Evolutionary conservation across 2,329 filamentous ascomycete species (phyloP), one percentile per base, ranked within the genome.

Genomic region (Nemania diffusa): DNA sequence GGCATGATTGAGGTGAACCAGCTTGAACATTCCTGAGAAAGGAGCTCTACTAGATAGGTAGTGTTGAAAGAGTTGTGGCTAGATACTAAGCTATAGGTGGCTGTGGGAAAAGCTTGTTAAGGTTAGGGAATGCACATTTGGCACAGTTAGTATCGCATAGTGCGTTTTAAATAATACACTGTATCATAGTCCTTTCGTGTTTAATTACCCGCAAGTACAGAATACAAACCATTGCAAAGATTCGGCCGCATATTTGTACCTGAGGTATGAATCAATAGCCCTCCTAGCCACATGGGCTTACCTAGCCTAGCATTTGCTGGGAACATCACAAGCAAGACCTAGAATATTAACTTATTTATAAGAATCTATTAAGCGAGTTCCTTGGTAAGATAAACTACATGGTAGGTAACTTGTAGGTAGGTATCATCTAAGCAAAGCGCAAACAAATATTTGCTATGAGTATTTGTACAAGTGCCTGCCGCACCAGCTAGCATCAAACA

Each of bases 391-490:
- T 62, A 48, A 32, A n/a, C n/a, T n/a, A n/a, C n/a, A 27, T 22
- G 24, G 40, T 55, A 56, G 26, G 20, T 46, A 58, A 3, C 29
- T 34, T 15, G 22, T 46, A 57, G 52, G 44, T 52, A 60, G 65
- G 55, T 64, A 67, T 67, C 65, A 44, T 67, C 60, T 60, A 57
- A 26, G 24, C 5, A 27, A 51, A 55, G 42, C 40, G 40, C 40
- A 11, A 62, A 46, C 52, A 57, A 60, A 32, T 22, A 8, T 32
- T 57, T 44, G 46, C 34, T 32, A 15, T 51, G 44, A 26, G 20
- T 68, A 65, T 63, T 64, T 15, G 50, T 65, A 68, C 58, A 65
- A 34, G 48, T 46, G 57, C 64, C 27, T 26, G 46, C 42, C 48
- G 17, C 64, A 56, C 27, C 51, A 9, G 20, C 22, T 29, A 46